These are phyloP conservation scores for Xylariaceae sp. DNA, from an alignment of 2,329 filamentous ascomycete genomes.

Conservation along the genomic window DNA sequence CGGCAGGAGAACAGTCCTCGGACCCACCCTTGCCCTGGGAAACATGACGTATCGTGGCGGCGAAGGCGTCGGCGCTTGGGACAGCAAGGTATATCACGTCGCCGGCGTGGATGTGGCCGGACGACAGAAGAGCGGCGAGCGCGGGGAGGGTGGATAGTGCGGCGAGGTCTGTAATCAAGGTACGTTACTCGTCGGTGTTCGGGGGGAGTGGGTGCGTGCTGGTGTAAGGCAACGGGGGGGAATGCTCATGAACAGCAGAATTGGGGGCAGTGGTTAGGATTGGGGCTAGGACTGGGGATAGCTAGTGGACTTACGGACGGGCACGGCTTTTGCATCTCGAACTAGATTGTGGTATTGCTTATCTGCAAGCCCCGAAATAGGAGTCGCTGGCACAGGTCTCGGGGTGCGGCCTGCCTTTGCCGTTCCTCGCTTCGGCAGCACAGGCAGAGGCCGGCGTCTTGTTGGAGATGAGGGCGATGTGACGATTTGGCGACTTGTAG, in stretches of 20 bases:
- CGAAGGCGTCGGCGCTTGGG: slow-evolving; percentile 56
- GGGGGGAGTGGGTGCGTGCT: slow-evolving; percentile 27
- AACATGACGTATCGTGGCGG: slow-evolving; percentile 52
- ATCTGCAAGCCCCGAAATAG: no score
- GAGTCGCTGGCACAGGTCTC: no score
- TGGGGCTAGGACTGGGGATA: not conserved
- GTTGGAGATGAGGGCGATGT: no score
- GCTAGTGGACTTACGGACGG: slow-evolving; percentile 43
- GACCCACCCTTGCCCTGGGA: slow-evolving; percentile 47
- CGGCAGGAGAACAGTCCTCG: slow-evolving; percentile 42
- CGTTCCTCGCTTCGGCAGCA: no score
- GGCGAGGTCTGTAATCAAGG: slow-evolving; percentile 49
- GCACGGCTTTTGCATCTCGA: slow-evolving; percentile 37
- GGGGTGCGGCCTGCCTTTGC: no score
- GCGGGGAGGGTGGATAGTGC: slow-evolving; percentile 54
- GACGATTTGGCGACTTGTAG: slow-evolving; percentile 28
- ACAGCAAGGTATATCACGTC: slow-evolving; percentile 58
- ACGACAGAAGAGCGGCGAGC: slow-evolving; percentile 53
- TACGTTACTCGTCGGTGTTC: slow-evolving; percentile 49
- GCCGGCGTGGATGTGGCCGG: slow-evolving; percentile 48
- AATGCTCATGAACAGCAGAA: no score
- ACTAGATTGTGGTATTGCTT: slow-evolving; percentile 23
- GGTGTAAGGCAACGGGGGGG: no score
- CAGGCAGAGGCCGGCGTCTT: no score
- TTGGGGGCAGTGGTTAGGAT: not conserved